Base-by-base conservation (phyloP, 1,284 basidiomycete genomes). In the Phylloboletellus chloephorus region DNA sequence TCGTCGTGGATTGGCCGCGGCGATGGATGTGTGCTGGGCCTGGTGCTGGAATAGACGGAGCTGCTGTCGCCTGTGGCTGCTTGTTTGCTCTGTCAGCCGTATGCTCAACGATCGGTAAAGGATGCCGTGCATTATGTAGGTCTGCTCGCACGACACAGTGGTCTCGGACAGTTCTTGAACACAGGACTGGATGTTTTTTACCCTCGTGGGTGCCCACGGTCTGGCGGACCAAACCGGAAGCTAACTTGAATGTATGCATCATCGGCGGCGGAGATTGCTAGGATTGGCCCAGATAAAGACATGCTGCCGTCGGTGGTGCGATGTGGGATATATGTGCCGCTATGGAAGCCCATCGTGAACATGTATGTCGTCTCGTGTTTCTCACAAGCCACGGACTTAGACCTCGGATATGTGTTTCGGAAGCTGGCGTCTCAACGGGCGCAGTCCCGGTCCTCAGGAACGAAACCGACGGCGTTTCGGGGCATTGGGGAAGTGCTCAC, bases 401-500 rank as follows among this genome's bases (percentile, higher is more conserved):
- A 21, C 33, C 7, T 34, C 8, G 28, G 29, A 17, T 15, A 16
- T 11, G 15, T 16, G 17, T 36, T 33, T 50, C 7, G 40, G 31
- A 15, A 19, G 8, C 31, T 36, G 28, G 31, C 8, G 19, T 39
- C 21, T 37, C 33, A 16, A 37, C 34, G 31, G 15, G 39, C 49
- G 38, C 36, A 51, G 25, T 16, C 23, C 34, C 11, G 37, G 34
- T 16, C 11, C 30, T n/a, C 52, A 84, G 79, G 88, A 90, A 63
- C 95, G 25, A 71, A 73, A 39, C 78, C 88, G 8, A 80, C 83
- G 9, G 79, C 88, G 5, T 96, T 90, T 73, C 74, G 88, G 33
- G 94, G 95, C 67, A 92, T 96, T 58, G 84, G 89, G 9, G 93
- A 96, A 64, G 89, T 82, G 4, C 85, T 96, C 60, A 93, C 91